Evolutionary conservation across 1,284 basidiomycete species (phyloP).

Genomic region (Ceratobasidium sp.): DNA sequence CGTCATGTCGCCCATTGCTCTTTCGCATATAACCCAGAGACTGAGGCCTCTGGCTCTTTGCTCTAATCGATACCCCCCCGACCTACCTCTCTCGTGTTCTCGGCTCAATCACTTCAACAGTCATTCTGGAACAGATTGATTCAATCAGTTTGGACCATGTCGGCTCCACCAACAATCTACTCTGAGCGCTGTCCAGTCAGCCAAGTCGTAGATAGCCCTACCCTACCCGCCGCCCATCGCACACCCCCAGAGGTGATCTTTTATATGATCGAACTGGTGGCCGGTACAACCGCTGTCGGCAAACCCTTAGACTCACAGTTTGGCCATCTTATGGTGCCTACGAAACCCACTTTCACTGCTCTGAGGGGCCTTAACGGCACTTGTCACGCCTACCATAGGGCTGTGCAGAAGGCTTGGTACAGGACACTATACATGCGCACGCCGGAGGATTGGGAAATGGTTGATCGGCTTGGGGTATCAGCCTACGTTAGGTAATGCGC

Average conservation of each 20-base stretch:
- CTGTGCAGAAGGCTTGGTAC: slow-evolving; percentile 30
- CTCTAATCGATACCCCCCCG: too few relatives aligned
- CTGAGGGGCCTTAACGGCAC: slow-evolving; percentile 1
- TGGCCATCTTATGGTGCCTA: not conserved
- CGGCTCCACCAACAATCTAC: too few relatives aligned
- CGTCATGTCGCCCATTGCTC: too few relatives aligned
- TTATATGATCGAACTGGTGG: slow-evolving; percentile 2
- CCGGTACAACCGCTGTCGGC: not conserved
- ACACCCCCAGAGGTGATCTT: slow-evolving; percentile 4
- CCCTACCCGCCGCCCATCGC: not conserved
- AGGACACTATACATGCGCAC: slow-evolving; percentile 1
- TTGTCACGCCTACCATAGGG: slow-evolving; percentile 3
- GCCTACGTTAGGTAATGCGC: not conserved
- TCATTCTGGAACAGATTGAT: too few relatives aligned
- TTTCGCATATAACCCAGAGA: too few relatives aligned
- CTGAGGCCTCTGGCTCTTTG: too few relatives aligned
- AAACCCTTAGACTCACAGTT: slow-evolving; percentile 12
- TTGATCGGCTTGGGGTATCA: not conserved
- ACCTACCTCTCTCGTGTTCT: too few relatives aligned
- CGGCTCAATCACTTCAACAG: too few relatives aligned
- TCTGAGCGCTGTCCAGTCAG: too few relatives aligned
- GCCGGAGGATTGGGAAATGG: slow-evolving; percentile 8
- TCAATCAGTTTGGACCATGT: too few relatives aligned
- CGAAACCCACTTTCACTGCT: not conserved
- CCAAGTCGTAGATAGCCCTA: too few relatives aligned